phyloP scores from a whole-genome alignment of 2,329 filamentous ascomycete genomes.

The Phialophora chinensis region DNA sequence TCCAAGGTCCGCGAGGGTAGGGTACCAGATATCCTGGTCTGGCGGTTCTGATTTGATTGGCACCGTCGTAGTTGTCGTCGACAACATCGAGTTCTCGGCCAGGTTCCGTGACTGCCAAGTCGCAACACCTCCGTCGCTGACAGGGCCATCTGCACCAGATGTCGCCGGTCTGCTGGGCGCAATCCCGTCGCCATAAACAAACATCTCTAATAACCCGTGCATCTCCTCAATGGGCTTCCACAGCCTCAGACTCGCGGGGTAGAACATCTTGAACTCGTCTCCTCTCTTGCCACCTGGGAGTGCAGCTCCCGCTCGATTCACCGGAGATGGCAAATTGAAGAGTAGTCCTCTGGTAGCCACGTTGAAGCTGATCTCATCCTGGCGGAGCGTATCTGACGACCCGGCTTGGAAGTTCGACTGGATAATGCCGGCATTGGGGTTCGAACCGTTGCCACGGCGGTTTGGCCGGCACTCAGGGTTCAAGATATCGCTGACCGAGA shows the following conservation, averaged over 20 bases:
- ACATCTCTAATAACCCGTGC: conserved; percentile 72
- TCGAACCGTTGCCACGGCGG: conserved; percentile 35
- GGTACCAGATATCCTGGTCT: not conserved
- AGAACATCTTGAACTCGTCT: conserved; percentile 88
- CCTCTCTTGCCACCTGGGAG: conserved; percentile 44
- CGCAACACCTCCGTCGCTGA: conserved; percentile 43
- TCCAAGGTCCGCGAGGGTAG: conserved; percentile 7
- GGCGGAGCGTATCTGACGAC: conserved; percentile 76
- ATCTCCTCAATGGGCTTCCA: conserved; percentile 86
- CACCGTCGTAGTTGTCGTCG: not conserved
- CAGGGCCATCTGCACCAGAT: conserved; percentile 41
- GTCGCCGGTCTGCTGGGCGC: conserved; percentile 47
- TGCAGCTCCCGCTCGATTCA: conserved; percentile 65
- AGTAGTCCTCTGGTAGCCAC: conserved; percentile 84
- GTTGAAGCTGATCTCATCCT: conserved; percentile 94
- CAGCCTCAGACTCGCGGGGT: conserved; percentile 80
- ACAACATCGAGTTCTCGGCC: not conserved
- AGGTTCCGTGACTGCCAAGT: conserved; percentile 44
- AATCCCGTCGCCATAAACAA: conserved; percentile 63
- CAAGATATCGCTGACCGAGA: conserved; percentile 88
- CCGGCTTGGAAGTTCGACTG: conserved; percentile 57
- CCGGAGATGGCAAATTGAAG: conserved; percentile 83
- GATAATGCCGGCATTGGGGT: conserved; percentile 25
- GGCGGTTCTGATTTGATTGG: conserved; percentile 6
- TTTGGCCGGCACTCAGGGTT: conserved; percentile 66